Base-by-base conservation (phyloP, 2,329 filamentous ascomycete species). In the Penicillium sclerotiorum region DNA sequence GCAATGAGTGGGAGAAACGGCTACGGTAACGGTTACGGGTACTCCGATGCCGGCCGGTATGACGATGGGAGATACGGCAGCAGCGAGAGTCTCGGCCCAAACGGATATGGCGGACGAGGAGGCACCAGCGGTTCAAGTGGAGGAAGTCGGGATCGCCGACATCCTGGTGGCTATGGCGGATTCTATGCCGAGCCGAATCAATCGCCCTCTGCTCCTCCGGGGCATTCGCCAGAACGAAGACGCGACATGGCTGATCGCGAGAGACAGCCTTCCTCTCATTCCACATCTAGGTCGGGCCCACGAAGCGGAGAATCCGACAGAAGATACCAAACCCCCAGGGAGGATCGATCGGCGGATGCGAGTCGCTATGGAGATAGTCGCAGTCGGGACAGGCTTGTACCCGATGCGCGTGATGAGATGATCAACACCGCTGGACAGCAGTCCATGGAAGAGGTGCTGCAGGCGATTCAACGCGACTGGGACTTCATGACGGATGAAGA, bases 401-500 rank as follows among this genome's bases (percentile, higher is more conserved):
- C 60, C 8, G 60, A 57, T 45, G 54, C 42, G 7, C 35, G 36
- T 13, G 22, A 30, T 17, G 50, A 42, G 30, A 36, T 45, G n/a
- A 48, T 9, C 8, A 49, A 51, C 45, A 58, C 47, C 7, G 57
- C 58, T 33, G 68, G 64, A n/a, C 42, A 67, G 23, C 68, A 70
- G 45, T 64, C 66, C 25, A 64, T 73, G 42, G 70, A 73, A 65
- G 81, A 82, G 54, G 77, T 96, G 2, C 78, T 97, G 41, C 85
- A 90, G 58, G 85, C 89, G 59, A 96, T 99, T 64, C 86, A 92
- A 67, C 77, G 82, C 49, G 90, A 95, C 66, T 99, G 94, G 93
- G 87, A 89, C 36, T 88, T 91, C 60, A 94, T 99, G 88, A 90
- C 89, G 57, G 82, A 88, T 61, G 87, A 87, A 55, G 87, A 94